Evolutionary conservation across 805 yeast species (phyloP).

Genomic region (Candida parachauliodes): DNA sequence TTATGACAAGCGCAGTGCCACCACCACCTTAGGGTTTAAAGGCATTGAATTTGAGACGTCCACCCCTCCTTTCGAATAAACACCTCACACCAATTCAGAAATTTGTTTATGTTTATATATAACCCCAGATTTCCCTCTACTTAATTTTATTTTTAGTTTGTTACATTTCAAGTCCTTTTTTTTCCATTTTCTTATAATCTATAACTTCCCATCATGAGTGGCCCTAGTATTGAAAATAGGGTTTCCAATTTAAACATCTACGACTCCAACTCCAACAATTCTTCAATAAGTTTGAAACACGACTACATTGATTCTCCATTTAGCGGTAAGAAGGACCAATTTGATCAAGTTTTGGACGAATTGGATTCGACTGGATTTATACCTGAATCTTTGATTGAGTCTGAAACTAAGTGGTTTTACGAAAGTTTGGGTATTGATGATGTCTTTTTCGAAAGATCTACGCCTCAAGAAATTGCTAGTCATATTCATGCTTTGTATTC

Average conservation of each 20-base stretch:
- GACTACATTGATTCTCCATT: constrained; percentile 79
- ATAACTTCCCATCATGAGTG: constrained; percentile 9
- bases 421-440: constrained; percentile 85
- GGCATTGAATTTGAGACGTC: too few relatives aligned
- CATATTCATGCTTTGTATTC: constrained; percentile 88
- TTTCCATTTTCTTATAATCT: too few relatives aligned
- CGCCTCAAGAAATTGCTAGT: constrained; percentile 73
- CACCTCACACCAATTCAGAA: neutral
- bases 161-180: too few relatives aligned
- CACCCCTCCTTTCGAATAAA: constrained; percentile 3
- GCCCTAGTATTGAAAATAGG: constrained; percentile 14
- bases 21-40: too few relatives aligned
- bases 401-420: constrained; percentile 89
- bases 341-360: constrained; percentile 74
- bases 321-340: constrained; percentile 76
- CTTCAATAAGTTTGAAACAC: constrained; percentile 29
- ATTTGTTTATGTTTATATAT: neutral
- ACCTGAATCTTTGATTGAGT: constrained; percentile 81
- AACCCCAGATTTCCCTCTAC: constrained; percentile 7
- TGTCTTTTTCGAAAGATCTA: constrained; percentile 83
- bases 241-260: constrained; percentile 19
- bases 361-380: constrained; percentile 83
- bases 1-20: neutral
- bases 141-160: too few relatives aligned
- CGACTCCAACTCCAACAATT: constrained; percentile 26